Evolutionary conservation across 345 rosid species (phyloP).

Genomic region (Adansonia digitata): DNA sequence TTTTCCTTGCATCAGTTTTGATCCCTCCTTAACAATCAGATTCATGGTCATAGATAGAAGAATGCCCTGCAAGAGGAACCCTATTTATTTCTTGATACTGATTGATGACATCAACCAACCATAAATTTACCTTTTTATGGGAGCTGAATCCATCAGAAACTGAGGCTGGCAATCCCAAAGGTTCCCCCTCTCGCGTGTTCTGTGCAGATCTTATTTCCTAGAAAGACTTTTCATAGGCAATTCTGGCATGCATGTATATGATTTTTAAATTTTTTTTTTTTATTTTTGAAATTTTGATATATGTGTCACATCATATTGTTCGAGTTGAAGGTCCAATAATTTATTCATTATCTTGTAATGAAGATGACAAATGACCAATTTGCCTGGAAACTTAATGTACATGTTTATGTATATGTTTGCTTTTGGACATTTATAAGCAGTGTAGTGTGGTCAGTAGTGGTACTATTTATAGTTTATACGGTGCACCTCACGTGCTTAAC

Average conservation of each 20-base stretch:
- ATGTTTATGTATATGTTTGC: no score
- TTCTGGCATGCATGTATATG: no score
- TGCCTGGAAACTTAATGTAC: no score
- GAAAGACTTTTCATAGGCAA: no score
- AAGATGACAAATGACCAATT: no score
- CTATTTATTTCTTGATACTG: neutral
- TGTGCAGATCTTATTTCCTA: neutral
- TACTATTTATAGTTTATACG: no score
- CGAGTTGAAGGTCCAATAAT: neutral
- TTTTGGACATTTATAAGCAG: no score
- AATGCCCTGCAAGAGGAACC: neutral
- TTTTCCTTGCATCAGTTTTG: neutral
- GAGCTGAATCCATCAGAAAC: neutral
- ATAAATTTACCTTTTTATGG: neutral
- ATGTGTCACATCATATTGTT: neutral
- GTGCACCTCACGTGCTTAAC: no score
- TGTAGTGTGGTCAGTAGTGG: no score
- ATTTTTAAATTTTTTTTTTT: no score
- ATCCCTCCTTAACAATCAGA: neutral
- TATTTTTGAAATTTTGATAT: no score
- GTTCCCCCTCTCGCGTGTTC: neutral
- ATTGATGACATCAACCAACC: neutral
- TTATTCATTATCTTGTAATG: no score
- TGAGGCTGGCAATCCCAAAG: neutral
- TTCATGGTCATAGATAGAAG: neutral